These are phyloP conservation scores for Cyclotella cryptica DNA, from an alignment of 108 stramenopile genomes.

Conservation along the genomic window DNA sequence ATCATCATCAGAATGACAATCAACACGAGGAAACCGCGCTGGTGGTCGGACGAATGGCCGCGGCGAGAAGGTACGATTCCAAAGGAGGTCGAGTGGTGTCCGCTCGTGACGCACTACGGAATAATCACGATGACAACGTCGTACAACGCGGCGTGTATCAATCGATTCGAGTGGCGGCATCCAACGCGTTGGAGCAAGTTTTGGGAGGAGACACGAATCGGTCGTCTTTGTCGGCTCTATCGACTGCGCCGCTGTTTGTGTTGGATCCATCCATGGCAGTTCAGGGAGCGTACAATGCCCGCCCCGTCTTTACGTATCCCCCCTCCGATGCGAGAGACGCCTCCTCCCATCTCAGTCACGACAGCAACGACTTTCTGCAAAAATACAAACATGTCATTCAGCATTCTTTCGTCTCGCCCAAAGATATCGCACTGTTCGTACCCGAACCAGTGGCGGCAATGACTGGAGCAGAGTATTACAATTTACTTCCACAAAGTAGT, in stretches of 20 bases:
- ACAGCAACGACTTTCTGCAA: slow-evolving; percentile 10
- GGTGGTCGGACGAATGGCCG: slow-evolving; percentile 49
- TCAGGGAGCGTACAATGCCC: slow-evolving; percentile 42
- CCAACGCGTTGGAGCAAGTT: slow-evolving; percentile 49
- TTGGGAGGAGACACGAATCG: slow-evolving; percentile 6
- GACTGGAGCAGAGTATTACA: slow-evolving; percentile 69
- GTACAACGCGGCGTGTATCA: background rate
- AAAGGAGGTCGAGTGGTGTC: slow-evolving; percentile 15
- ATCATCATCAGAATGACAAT: no score
- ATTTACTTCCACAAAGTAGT: slow-evolving; percentile 62
- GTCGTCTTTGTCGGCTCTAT: background rate
- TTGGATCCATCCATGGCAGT: slow-evolving; percentile 32
- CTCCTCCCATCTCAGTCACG: no score
- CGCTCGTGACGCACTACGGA: slow-evolving; percentile 7
- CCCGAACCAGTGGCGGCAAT: slow-evolving; percentile 79
- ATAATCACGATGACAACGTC: background rate
- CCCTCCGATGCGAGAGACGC: no score
- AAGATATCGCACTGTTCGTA: slow-evolving; percentile 46
- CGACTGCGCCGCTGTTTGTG: slow-evolving; percentile 36
- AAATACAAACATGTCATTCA: slow-evolving; percentile 23
- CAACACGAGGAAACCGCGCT: slow-evolving; percentile 9
- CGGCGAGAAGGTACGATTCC: slow-evolving; percentile 26
- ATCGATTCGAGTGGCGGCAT: slow-evolving; percentile 27
- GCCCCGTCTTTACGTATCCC: slow-evolving; percentile 45
- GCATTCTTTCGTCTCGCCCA: slow-evolving; percentile 29